Evolutionary conservation across 2,329 filamentous ascomycete species (phyloP).

Genomic region (Phyllosticta paracitricarpa): DNA sequence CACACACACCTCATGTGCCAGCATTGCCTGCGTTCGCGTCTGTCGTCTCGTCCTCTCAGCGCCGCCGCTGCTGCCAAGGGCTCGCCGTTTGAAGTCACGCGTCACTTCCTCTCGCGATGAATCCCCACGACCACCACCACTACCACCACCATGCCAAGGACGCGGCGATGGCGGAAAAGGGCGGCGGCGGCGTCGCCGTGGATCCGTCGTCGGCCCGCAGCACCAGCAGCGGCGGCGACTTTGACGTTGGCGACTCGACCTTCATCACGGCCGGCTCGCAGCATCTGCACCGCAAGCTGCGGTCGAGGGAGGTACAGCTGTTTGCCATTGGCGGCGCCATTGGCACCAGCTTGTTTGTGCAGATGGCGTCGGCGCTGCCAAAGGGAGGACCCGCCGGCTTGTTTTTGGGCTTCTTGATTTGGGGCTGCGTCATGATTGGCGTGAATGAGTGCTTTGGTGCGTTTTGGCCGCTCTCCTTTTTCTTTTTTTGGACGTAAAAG

Average conservation of each 20-base stretch:
- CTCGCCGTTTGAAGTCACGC: not conserved
- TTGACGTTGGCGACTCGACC: not conserved
- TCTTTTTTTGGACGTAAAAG: not conserved
- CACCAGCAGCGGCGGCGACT: not conserved
- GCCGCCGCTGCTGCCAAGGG: not conserved
- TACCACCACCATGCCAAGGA: not conserved
- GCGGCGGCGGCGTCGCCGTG: not conserved
- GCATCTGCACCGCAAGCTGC: slow-evolving; percentile 3
- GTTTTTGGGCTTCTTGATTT: slow-evolving; percentile 1
- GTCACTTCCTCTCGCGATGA: not conserved
- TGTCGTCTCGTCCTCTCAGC: too few relatives aligned
- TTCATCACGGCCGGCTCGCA: slow-evolving; percentile 1
- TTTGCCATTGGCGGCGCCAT: slow-evolving; percentile 6
- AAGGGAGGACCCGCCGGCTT: slow-evolving; percentile 2
- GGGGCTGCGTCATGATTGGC: slow-evolving; percentile 2
- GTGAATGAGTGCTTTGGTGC: slow-evolving; percentile 6
- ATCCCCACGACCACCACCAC: not conserved
- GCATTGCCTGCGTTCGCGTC: too few relatives aligned
- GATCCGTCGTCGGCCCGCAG: not conserved
- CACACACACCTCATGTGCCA: too few relatives aligned
- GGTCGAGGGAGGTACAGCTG: slow-evolving; percentile 1
- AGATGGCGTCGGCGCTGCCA: slow-evolving; percentile 6
- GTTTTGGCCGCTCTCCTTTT: not conserved
- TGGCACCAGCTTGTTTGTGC: slow-evolving; percentile 2
- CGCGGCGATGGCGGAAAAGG: not conserved